Conservation (phyloP, 495 filamentous ascomycete genomes). For the Penicillium lagena region DNA sequence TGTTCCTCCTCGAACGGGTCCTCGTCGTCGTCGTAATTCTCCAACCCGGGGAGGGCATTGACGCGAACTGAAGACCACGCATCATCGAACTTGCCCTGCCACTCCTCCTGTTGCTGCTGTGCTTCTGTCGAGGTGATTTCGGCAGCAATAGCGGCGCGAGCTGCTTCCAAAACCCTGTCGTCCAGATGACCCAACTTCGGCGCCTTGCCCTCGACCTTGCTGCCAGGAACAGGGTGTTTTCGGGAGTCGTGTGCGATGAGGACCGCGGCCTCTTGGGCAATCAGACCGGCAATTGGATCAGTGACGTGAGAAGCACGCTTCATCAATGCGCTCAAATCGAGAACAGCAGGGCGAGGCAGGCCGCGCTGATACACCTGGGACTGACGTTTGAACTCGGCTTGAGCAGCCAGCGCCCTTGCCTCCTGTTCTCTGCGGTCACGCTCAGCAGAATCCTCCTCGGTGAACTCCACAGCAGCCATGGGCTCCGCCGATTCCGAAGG, state of each 20-base stretch:
- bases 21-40: constrained; percentile 66
- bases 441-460: constrained; percentile 78
- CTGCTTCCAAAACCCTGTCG: constrained; percentile 64
- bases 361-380: constrained; percentile 84
- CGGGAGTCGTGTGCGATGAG: constrained; percentile 77
- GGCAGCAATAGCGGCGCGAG: constrained; percentile 66
- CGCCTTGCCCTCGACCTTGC: constrained; percentile 55
- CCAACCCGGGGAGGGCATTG: constrained; percentile 64
- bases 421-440: constrained; percentile 67
- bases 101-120: constrained; percentile 45
- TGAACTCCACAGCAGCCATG: constrained; percentile 41
- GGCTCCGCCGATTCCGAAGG: constrained; percentile 75
- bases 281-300: constrained; percentile 51
- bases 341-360: constrained; percentile 67
- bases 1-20: constrained; percentile 38
- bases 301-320: constrained; percentile 46
- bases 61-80: constrained; percentile 62
- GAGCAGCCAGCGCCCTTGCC: constrained; percentile 61
- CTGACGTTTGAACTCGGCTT: constrained; percentile 72
- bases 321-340: constrained; percentile 66
- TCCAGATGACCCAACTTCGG: constrained; percentile 59
- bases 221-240: constrained; percentile 62
- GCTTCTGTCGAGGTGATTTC: constrained; percentile 49
- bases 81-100: constrained; percentile 51
- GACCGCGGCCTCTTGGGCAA: constrained; percentile 69